Conservation (phyloP, 2,329 filamentous ascomycete genomes). For the Xylariaceae sp. region DNA sequence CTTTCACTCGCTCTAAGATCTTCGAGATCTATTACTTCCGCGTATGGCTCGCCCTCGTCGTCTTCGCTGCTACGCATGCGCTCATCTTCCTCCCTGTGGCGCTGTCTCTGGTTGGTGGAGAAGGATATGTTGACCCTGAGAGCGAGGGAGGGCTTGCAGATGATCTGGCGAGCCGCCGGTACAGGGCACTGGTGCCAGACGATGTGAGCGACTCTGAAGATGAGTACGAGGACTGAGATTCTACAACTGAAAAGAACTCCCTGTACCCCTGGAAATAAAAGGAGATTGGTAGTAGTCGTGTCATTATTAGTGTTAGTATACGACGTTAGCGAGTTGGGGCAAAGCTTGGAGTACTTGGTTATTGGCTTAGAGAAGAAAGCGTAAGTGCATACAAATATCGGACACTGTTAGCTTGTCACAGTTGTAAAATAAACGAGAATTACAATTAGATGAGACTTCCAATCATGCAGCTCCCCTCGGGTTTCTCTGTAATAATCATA, state of each 20-base stretch:
- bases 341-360: constrained; percentile 16
- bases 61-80: constrained; percentile 88
- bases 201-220: constrained; percentile 74
- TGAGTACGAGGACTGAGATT: constrained; percentile 56
- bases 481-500: too few relatives aligned
- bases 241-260: constrained; percentile 6
- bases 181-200: constrained; percentile 77
- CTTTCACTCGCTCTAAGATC: constrained; percentile 96
- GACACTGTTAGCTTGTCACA: background rate
- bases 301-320: constrained; percentile 16
- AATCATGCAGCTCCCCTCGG: too few relatives aligned
- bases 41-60: constrained; percentile 89
- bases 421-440: too few relatives aligned
- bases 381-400: constrained; percentile 8
- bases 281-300: constrained; percentile 1
- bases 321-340: constrained; percentile 16
- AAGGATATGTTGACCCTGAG: constrained; percentile 87
- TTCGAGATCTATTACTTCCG: constrained; percentile 99
- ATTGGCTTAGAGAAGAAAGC: constrained; percentile 16
- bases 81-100: constrained; percentile 91
- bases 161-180: constrained; percentile 80
- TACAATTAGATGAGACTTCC: too few relatives aligned
- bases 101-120: constrained; percentile 82
- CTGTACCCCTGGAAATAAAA: constrained; percentile 5
- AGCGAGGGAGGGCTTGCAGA: constrained; percentile 88